Conservation (phyloP, 441 rosid genomes). For the Adansonia madagascariensis region DNA sequence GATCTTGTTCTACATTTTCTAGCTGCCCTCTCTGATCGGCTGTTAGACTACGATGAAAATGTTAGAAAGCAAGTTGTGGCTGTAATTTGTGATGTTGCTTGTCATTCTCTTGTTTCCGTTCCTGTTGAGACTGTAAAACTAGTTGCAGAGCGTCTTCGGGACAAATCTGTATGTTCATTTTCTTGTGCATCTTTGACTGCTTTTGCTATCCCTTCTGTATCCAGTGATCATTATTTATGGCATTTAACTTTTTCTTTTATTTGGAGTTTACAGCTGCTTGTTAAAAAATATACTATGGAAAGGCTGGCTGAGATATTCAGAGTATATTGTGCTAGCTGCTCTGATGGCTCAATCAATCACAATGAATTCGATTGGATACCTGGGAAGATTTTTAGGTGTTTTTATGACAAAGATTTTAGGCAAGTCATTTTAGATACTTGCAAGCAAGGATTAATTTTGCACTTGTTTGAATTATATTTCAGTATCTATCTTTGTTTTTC, state of each 20-base stretch:
- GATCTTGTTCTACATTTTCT: slow-evolving; percentile 34
- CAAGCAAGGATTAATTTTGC: not conserved
- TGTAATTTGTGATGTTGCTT: slow-evolving; percentile 87
- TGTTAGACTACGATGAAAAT: slow-evolving; percentile 97
- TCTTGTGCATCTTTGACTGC: slow-evolving; percentile 29
- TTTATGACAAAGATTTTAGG: slow-evolving; percentile 98
- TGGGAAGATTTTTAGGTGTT: slow-evolving; percentile 92
- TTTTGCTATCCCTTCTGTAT: slow-evolving; percentile 21
- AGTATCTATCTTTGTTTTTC: slow-evolving; percentile 18
- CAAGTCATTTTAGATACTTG: slow-evolving; percentile 33
- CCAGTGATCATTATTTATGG: slow-evolving; percentile 26
- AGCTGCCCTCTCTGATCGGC: slow-evolving; percentile 98
- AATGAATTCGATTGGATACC: slow-evolving; percentile 94
- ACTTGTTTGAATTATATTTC: not conserved
- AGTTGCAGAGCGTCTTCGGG: slow-evolving; percentile 92
- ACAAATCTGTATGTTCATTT: slow-evolving; percentile 79
- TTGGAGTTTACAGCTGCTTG: slow-evolving; percentile 63
- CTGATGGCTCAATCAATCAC: slow-evolving; percentile 51
- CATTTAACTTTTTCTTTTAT: slow-evolving; percentile 20
- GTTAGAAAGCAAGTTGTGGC: slow-evolving; percentile 96
- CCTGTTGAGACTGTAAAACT: slow-evolving; percentile 81
- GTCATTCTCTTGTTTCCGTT: slow-evolving; percentile 63
- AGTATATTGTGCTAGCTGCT: slow-evolving; percentile 58
- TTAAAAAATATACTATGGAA: slow-evolving; percentile 91
- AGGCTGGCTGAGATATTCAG: slow-evolving; percentile 84